Evolutionary conservation across 495 filamentous ascomycete species (phyloP).

Genomic region (Gamarada debralockiae): DNA sequence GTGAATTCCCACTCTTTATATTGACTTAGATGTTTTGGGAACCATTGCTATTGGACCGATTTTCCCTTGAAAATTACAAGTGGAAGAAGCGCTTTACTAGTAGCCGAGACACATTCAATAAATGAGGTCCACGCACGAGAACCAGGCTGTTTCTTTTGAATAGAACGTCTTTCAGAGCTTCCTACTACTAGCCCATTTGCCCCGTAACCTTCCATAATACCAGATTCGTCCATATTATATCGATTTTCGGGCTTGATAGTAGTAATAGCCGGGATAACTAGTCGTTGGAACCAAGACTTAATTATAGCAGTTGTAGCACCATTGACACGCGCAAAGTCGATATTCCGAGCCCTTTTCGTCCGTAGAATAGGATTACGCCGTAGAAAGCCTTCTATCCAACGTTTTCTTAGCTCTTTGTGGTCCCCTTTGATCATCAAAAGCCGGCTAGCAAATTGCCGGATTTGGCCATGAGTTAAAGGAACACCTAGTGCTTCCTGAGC

Average conservation of each 20-base stretch:
- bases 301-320: slow-evolving; percentile 3
- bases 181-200: too few relatives aligned
- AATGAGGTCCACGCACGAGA: neutral
- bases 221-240: slow-evolving; percentile 7
- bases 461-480: neutral
- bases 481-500: slow-evolving; percentile 1
- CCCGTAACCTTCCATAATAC: slow-evolving; percentile 9
- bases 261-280: slow-evolving; percentile 1
- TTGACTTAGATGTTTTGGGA: neutral
- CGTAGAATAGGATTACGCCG: slow-evolving; percentile 2
- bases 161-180: neutral
- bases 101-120: slow-evolving; percentile 1
- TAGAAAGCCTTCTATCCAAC: neutral
- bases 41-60: neutral
- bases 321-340: slow-evolving; percentile 7
- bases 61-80: too few relatives aligned
- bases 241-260: slow-evolving; percentile 8
- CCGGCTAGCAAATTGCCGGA: neutral
- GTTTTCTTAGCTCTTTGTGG: neutral
- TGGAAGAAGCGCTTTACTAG: neutral
- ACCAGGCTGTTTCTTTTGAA: slow-evolving; percentile 3
- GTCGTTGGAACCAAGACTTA: slow-evolving; percentile 5
- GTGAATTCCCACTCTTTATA: neutral
- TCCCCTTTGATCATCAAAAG: neutral
- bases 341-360: neutral